These are phyloP conservation scores for Danielia reshetovae DNA, from an alignment of 805 yeast genomes.

Conservation along the genomic window DNA sequence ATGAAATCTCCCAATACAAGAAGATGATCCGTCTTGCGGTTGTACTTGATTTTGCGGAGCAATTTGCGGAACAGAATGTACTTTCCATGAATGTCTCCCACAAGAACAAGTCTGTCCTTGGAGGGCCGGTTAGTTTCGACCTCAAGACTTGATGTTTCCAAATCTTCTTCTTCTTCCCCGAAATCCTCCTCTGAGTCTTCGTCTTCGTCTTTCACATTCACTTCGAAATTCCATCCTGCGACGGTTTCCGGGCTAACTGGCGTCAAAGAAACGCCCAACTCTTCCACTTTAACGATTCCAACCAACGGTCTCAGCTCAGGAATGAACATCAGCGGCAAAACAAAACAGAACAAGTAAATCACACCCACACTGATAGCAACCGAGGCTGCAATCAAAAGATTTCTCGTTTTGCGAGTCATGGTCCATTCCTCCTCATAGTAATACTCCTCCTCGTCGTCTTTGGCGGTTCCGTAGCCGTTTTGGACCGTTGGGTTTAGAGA, in stretches of 20 bases:
- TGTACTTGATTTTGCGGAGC: constrained; percentile 46
- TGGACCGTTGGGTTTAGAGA: neutral
- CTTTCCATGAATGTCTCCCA: constrained; percentile 91
- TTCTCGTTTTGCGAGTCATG: constrained; percentile 5
- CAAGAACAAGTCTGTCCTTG: constrained; percentile 53
- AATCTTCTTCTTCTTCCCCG: constrained; percentile 2
- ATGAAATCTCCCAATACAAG: constrained; percentile 81
- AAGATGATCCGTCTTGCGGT: constrained; percentile 50
- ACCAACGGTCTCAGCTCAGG: constrained; percentile 28
- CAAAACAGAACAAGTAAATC: constrained; percentile 29
- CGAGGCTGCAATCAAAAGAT: constrained; percentile 5
- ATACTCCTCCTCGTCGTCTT: constrained; percentile 4
- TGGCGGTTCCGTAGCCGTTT: constrained; percentile 3
- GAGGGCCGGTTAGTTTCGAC: constrained; percentile 6
- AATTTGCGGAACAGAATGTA: constrained; percentile 51
- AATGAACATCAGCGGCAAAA: constrained; percentile 31
- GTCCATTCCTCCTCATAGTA: constrained; percentile 7
- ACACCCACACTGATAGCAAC: constrained; percentile 8
- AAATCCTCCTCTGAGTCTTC: constrained; percentile 2
- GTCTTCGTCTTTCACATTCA: constrained; percentile 1
- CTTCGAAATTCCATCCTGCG: neutral
- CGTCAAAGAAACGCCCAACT: constrained; percentile 20
- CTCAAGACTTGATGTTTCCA: neutral
- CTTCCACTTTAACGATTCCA: constrained; percentile 23
- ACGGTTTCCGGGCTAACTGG: constrained; percentile 19